A percentile compares a stretch with the other conserved stretches of the same genome.
phyloP scores from a whole-genome alignment of 2,329 filamentous ascomycete species.

The Venturia asperata region DNA sequence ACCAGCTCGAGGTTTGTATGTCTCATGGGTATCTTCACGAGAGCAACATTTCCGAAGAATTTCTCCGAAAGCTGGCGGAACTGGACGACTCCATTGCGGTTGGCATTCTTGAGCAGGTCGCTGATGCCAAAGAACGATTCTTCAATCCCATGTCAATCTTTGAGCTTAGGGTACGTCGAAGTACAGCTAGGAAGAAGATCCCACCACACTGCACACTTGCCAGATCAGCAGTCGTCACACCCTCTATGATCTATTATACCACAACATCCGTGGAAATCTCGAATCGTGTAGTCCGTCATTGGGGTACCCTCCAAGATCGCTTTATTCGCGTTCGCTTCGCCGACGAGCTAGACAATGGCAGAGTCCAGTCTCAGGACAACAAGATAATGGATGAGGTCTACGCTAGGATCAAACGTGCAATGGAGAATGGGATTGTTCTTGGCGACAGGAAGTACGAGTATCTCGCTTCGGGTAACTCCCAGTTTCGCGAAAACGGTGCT shows the following conservation, averaged over 20 bases:
- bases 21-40: slow-evolving; percentile 72
- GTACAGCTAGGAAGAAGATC: slow-evolving; percentile 38
- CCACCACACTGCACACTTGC: slow-evolving; percentile 69
- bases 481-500: slow-evolving; percentile 83
- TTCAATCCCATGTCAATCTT: slow-evolving; percentile 71
- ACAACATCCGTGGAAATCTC: slow-evolving; percentile 78
- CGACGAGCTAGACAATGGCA: slow-evolving; percentile 60
- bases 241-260: slow-evolving; percentile 70
- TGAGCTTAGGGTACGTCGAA: slow-evolving; percentile 40
- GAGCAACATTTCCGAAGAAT: slow-evolving; percentile 60
- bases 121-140: slow-evolving; percentile 54
- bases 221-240: slow-evolving; percentile 72
- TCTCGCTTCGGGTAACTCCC: slow-evolving; percentile 89
- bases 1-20: slow-evolving; percentile 91
- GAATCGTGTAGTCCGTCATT: slow-evolving; percentile 76
- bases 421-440: slow-evolving; percentile 73
- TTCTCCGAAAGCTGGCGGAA: slow-evolving; percentile 54
- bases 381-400: slow-evolving; percentile 53
- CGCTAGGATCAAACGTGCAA: slow-evolving; percentile 61
- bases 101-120: slow-evolving; percentile 66
- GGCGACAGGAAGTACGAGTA: slow-evolving; percentile 81
- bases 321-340: slow-evolving; percentile 88
- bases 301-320: slow-evolving; percentile 59
- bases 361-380: slow-evolving; percentile 27
- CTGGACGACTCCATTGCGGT: slow-evolving; percentile 45